These are phyloP conservation scores for Ganoderma leucocontextum DNA, from an alignment of 1,284 basidiomycete genomes.

Conservation along the genomic window DNA sequence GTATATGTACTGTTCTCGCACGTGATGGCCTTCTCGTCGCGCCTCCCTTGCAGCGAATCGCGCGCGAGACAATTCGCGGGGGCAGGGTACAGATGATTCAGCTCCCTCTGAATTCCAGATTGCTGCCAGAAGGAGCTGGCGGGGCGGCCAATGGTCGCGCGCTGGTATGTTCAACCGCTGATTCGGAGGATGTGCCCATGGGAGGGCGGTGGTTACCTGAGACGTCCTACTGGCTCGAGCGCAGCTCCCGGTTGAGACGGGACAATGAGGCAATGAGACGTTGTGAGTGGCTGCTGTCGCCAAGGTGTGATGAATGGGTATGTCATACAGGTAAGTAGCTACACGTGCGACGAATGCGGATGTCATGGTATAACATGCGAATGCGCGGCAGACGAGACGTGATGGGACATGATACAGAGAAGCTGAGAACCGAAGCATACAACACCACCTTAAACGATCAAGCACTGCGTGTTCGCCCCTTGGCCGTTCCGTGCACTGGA, in stretches of 20 bases:
- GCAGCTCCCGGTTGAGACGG: slow-evolving; percentile 11
- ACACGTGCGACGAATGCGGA: slow-evolving; percentile 29
- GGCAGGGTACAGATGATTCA: slow-evolving; percentile 29
- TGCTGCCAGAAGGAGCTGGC: slow-evolving; percentile 5
- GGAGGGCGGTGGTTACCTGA: slow-evolving; percentile 19
- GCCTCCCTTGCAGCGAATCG: slow-evolving; percentile 28
- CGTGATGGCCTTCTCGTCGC: slow-evolving; percentile 26
- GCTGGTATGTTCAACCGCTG: slow-evolving; percentile 23
- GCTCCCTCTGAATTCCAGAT: slow-evolving; percentile 32
- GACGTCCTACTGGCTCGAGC: slow-evolving; percentile 29
- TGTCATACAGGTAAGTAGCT: slow-evolving; percentile 26
- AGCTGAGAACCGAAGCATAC: slow-evolving; percentile 3
- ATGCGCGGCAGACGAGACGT: slow-evolving; percentile 13
- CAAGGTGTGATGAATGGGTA: slow-evolving; percentile 21
- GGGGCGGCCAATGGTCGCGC: slow-evolving; percentile 24
- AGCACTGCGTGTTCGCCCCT: slow-evolving; percentile 7
- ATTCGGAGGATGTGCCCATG: neutral
- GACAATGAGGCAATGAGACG: neutral
- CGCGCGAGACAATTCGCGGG: slow-evolving; percentile 18
- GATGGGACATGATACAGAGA: neutral
- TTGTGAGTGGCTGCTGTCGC: neutral
- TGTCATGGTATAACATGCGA: slow-evolving; percentile 31
- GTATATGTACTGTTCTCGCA: slow-evolving; percentile 32
- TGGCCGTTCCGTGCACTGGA: slow-evolving; percentile 1
- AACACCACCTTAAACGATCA: slow-evolving; percentile 12